Percentiles rank a stretch among this genome's conserved stretches.
phyloP scores from a whole-genome alignment of 139 green algal genomes.

The Mychonastes homosphaera region DNA sequence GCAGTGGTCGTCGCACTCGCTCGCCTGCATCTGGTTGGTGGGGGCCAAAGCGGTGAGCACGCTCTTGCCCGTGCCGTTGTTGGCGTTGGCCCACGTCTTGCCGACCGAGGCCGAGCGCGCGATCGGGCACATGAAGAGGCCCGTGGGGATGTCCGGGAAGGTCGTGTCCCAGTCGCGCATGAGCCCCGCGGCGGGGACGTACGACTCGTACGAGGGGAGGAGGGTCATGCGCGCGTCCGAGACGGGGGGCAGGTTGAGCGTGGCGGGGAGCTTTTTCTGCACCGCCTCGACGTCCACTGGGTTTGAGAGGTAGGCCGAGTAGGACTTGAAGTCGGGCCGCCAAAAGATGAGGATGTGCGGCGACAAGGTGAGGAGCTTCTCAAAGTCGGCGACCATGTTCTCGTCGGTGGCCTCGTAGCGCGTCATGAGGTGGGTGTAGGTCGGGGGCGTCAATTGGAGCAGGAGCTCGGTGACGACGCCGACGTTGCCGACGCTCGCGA shows the following conservation, averaged over 20 bases:
- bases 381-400: constrained; percentile 4
- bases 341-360: constrained; percentile 20
- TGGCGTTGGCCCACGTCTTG: background rate
- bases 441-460: constrained; percentile 13
- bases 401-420: constrained; percentile 4
- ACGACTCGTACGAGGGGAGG: background rate
- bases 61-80: background rate
- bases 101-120: background rate
- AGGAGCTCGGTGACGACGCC: constrained; percentile 13
- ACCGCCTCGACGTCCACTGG: no score
- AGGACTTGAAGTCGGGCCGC: constrained; percentile 7
- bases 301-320: constrained; percentile 9
- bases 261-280: no score
- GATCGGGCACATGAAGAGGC: background rate
- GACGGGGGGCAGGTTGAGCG: no score
- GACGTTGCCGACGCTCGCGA: background rate
- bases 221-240: constrained; percentile 3
- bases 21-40: constrained; percentile 11
- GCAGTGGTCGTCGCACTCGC: constrained; percentile 1
- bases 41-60: background rate
- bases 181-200: background rate
- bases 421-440: constrained; percentile 6
- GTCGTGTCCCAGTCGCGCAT: background rate
- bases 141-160: background rate
- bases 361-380: constrained; percentile 12